phyloP scores from a whole-genome alignment of 768 basidiomycete species.

The Hirschioporus abietinus region DNA sequence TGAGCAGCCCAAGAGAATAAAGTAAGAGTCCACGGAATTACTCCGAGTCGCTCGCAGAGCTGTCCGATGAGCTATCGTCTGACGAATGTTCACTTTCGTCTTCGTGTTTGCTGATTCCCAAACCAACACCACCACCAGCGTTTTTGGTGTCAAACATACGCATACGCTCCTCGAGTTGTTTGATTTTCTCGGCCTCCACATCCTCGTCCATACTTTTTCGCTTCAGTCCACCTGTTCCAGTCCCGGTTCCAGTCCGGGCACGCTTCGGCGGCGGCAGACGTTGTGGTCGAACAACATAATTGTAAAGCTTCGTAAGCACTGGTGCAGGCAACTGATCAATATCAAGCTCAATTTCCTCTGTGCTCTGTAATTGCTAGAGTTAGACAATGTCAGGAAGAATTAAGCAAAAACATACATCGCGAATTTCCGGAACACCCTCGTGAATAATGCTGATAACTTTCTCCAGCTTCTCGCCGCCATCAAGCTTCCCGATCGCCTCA shows the following conservation, averaged over 20 bases:
- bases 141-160: constrained; percentile 63
- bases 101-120: constrained; percentile 30
- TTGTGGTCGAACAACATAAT: constrained; percentile 83
- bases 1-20: not conserved
- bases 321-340: constrained; percentile 85
- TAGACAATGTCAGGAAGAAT: constrained; percentile 12
- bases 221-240: constrained; percentile 84
- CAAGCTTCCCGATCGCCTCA: constrained; percentile 85
- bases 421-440: constrained; percentile 87
- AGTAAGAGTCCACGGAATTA: constrained; percentile 28
- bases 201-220: constrained; percentile 97
- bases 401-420: constrained; percentile 61
- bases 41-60: constrained; percentile 82
- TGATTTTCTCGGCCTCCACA: constrained; percentile 92
- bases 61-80: constrained; percentile 74
- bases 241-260: constrained; percentile 70
- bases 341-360: constrained; percentile 97
- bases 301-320: constrained; percentile 91
- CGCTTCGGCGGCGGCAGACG: constrained; percentile 51
- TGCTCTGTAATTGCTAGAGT: constrained; percentile 52
- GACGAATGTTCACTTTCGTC: constrained; percentile 72
- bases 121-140: constrained; percentile 31
- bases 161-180: constrained; percentile 84
- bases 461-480: constrained; percentile 70
- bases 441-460: constrained; percentile 94